Evolutionary conservation across 306 rosid species (phyloP).

Genomic region (Pterocarpus santalinus): DNA sequence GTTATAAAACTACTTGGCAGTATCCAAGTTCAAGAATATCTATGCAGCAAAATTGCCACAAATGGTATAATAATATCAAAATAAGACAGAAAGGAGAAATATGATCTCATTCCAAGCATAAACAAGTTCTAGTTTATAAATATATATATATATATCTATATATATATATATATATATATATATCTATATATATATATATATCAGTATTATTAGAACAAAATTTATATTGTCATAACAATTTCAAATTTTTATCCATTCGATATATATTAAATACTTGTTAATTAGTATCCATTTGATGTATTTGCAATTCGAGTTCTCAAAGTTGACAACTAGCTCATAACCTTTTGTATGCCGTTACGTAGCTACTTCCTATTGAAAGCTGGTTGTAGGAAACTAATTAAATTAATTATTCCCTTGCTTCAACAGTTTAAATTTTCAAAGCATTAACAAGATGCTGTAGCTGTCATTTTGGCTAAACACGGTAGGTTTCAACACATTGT

Average conservation of each 20-base stretch:
- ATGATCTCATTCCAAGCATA: not conserved
- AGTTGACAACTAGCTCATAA: not conserved
- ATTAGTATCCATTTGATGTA: too few relatives aligned
- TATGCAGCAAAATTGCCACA: too few relatives aligned
- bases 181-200: too few relatives aligned
- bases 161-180: too few relatives aligned
- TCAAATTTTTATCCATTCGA: not conserved
- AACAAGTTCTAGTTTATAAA: not conserved
- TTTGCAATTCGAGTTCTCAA: not conserved
- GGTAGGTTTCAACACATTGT: not conserved
- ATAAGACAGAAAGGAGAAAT: too few relatives aligned
- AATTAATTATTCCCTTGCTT: not conserved
- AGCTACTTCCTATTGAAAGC: not conserved
- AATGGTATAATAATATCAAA: too few relatives aligned
- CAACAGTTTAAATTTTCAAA: too few relatives aligned
- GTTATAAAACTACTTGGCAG: too few relatives aligned
- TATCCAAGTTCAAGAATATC: too few relatives aligned
- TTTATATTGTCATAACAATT: too few relatives aligned
- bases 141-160: too few relatives aligned
- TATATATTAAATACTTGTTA: too few relatives aligned
- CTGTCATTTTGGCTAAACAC: not conserved
- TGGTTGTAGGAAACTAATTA: not conserved
- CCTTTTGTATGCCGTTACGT: not conserved
- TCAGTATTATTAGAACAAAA: not conserved
- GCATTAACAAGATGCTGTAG: not conserved